These are phyloP conservation scores for Ziziphus jujuba DNA, from an alignment of 306 rosid species.

Conservation along the genomic window DNA sequence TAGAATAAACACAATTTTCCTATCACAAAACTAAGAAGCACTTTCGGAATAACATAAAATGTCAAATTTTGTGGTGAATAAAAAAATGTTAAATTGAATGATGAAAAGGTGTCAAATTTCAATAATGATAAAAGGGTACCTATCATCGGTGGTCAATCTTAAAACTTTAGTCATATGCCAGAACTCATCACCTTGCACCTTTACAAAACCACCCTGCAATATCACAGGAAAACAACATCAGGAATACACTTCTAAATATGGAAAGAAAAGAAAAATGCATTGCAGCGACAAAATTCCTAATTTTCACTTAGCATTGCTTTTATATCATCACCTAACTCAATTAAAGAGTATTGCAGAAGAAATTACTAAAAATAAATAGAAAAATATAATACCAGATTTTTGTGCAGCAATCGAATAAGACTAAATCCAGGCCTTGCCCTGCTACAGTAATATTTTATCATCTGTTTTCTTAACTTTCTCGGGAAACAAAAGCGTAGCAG, in stretches of 20 bases:
- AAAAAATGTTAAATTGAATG: no score
- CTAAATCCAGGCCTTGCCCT: no score
- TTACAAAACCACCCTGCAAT: constrained; percentile 68
- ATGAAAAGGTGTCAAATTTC: no score
- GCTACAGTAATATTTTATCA: no score
- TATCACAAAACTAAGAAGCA: constrained; percentile 3
- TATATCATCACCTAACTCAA: no score
- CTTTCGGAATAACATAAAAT: not conserved
- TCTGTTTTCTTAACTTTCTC: not conserved
- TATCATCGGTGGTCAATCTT: constrained; percentile 65
- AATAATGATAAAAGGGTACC: constrained; percentile 43
- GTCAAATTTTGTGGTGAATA: constrained; percentile 2
- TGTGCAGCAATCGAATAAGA: no score
- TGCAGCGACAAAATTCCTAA: no score
- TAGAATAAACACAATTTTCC: constrained; percentile 7
- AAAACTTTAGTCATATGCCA: constrained; percentile 94
- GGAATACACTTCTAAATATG: no score
- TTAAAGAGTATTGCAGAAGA: not conserved
- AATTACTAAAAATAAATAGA: no score
- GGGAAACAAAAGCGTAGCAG: not conserved
- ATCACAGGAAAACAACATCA: not conserved
- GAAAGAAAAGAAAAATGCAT: no score
- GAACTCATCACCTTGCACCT: constrained; percentile 81
- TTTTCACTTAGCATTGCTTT: no score
- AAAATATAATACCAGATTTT: no score